These are phyloP conservation scores for Ambrosia hybrid DNA, from an alignment of 140 eudicot species.

Conservation along the genomic window DNA sequence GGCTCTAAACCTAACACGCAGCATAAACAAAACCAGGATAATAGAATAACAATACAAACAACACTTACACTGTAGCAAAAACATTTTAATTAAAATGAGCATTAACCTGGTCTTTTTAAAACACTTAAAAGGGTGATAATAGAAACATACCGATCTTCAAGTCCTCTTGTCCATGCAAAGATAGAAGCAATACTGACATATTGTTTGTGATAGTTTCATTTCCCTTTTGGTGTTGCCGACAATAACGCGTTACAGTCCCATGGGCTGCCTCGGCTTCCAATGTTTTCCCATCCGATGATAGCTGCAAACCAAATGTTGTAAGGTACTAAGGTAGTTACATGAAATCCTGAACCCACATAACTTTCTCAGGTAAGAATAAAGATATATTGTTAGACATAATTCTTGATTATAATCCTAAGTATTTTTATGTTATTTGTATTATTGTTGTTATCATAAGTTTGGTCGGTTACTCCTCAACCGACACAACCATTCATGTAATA, in stretches of 20 bases:
- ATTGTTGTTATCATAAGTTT: too few species aligned
- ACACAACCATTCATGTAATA: too few species aligned
- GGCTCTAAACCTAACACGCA: slow-evolving; percentile 46
- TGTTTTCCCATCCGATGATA: slow-evolving; percentile 91
- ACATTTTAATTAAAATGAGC: background rate
- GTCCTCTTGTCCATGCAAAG: slow-evolving; percentile 97
- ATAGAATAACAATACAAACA: slow-evolving; percentile 6
- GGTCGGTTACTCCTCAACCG: too few species aligned
- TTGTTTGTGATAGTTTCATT: slow-evolving; percentile 87
- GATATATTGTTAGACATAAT: background rate
- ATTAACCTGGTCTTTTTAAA: background rate
- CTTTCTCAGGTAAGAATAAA: slow-evolving; percentile 3
- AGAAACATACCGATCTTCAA: slow-evolving; percentile 72
- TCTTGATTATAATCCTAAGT: too few species aligned
- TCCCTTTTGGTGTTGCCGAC: slow-evolving; percentile 84
- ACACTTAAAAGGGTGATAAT: background rate
- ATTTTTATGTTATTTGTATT: too few species aligned
- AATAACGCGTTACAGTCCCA: slow-evolving; percentile 97
- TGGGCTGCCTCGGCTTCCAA: slow-evolving; percentile 98
- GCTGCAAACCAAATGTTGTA: slow-evolving; percentile 36
- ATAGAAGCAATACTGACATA: slow-evolving; percentile 77
- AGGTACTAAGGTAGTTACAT: background rate
- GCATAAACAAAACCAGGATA: background rate
- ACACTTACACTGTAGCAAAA: background rate
- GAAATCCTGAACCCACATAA: slow-evolving; percentile 14